phyloP scores from a whole-genome alignment of 2,329 filamentous ascomycete species.

The Raffaelea albimanens region DNA sequence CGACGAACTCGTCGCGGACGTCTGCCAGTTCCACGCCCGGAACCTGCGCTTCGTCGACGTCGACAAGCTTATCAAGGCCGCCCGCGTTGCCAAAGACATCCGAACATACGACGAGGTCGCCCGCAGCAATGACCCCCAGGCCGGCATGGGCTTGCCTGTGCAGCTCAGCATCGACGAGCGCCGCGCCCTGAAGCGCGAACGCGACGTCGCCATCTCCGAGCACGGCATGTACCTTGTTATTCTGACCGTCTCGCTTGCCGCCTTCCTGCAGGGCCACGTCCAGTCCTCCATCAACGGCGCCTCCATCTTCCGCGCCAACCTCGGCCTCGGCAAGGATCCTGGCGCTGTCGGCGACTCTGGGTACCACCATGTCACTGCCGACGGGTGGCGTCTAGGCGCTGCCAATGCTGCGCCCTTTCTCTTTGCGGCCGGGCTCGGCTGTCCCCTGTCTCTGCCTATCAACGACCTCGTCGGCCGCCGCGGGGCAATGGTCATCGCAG shows the following conservation, averaged over 20 bases:
- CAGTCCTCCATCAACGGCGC: constrained; percentile 34
- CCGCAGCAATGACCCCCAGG: constrained; percentile 15
- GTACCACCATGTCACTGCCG: constrained; percentile 2
- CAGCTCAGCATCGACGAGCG: constrained; percentile 25
- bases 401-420: constrained; percentile 30
- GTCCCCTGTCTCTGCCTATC: constrained; percentile 28
- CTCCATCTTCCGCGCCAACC: constrained; percentile 18
- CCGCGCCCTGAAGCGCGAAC: constrained; percentile 25
- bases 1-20: constrained; percentile 26
- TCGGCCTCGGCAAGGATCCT: not conserved
- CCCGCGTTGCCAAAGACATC: constrained; percentile 30
- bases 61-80: constrained; percentile 25
- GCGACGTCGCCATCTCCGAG: constrained; percentile 28
- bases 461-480: constrained; percentile 30
- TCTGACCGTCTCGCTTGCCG: constrained; percentile 32
- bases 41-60: constrained; percentile 20
- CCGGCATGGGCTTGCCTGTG: constrained; percentile 20
- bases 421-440: constrained; percentile 27
- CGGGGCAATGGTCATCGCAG: constrained; percentile 29
- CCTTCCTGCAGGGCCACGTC: constrained; percentile 33
- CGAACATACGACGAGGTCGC: constrained; percentile 28
- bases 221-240: constrained; percentile 29
- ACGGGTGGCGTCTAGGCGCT: constrained; percentile 29
- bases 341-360: not conserved
- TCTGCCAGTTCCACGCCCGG: constrained; percentile 19